These are phyloP conservation scores for Yamadazyma kanchanaburiensis DNA, from an alignment of 1,139 yeast genomes.

Conservation along the genomic window DNA sequence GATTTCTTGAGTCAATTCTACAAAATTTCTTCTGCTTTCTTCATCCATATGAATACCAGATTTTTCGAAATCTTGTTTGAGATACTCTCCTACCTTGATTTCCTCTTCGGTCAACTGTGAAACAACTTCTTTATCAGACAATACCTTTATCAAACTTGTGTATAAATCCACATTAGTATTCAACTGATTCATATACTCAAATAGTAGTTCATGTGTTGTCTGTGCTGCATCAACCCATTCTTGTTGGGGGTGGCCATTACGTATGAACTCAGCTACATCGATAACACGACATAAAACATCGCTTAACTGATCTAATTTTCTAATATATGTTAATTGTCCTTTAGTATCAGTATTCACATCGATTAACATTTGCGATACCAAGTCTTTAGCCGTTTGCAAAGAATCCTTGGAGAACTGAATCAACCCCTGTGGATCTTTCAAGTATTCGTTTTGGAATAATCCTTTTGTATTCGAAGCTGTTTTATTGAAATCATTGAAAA, in stretches of 20 bases:
- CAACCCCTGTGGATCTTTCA: slow-evolving; percentile 70
- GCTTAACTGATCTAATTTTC: slow-evolving; percentile 76
- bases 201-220: slow-evolving; percentile 81
- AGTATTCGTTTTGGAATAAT: slow-evolving; percentile 66
- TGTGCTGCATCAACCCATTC: slow-evolving; percentile 80
- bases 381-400: slow-evolving; percentile 55
- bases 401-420: slow-evolving; percentile 65
- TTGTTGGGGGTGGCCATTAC: slow-evolving; percentile 81
- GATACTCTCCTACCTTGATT: slow-evolving; percentile 72
- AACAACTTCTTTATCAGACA: slow-evolving; percentile 40
- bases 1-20: slow-evolving; percentile 75
- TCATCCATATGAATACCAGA: slow-evolving; percentile 87
- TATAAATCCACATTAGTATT: slow-evolving; percentile 82
- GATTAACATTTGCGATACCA: slow-evolving; percentile 54
- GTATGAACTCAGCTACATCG: slow-evolving; percentile 88
- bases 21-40: slow-evolving; percentile 64
- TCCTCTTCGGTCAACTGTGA: slow-evolving; percentile 63
- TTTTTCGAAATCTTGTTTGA: slow-evolving; percentile 82
- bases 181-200: slow-evolving; percentile 88
- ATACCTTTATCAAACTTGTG: slow-evolving; percentile 51
- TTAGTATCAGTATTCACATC: slow-evolving; percentile 37
- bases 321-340: slow-evolving; percentile 54
- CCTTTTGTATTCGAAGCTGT: slow-evolving; percentile 36
- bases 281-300: slow-evolving; percentile 90
- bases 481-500: slow-evolving; percentile 33